These are phyloP conservation scores for Solanum virginianum DNA, from an alignment of 257 asterid species.

Conservation along the genomic window DNA sequence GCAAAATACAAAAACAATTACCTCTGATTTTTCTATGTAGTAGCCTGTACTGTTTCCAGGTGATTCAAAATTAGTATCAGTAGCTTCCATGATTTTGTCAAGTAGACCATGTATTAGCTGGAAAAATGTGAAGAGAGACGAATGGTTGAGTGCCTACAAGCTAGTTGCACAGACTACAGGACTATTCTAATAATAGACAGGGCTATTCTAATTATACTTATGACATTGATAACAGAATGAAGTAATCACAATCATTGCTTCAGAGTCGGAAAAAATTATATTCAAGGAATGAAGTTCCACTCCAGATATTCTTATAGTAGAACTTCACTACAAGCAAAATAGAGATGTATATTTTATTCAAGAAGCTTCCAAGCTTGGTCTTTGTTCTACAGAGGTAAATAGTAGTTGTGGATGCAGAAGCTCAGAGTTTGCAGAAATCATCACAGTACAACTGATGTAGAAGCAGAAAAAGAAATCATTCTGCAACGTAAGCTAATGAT, in stretches of 20 bases:
- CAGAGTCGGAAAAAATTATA: neutral
- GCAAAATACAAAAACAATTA: constrained; percentile 12
- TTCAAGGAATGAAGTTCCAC: neutral
- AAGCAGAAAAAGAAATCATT: neutral
- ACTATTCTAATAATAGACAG: no score
- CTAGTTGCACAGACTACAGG: no score
- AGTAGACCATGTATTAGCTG: constrained; percentile 92
- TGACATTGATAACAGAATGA: neutral
- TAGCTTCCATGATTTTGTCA: constrained; percentile 88
- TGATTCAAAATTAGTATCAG: constrained; percentile 43
- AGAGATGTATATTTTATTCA: neutral
- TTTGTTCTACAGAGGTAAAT: neutral
- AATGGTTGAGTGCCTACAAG: no score
- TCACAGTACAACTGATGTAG: neutral
- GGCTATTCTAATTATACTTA: neutral
- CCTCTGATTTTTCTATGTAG: constrained; percentile 60
- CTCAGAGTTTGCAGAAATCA: neutral
- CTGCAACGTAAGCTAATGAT: neutral
- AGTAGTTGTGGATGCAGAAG: neutral
- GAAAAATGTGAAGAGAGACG: neutral
- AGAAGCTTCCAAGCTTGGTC: neutral
- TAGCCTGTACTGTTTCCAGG: constrained; percentile 66
- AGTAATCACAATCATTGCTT: neutral
- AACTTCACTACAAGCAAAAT: neutral
- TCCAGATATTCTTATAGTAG: neutral